phyloP scores from a whole-genome alignment of 108 stramenopile genomes.

The Chaetoceros muelleri region DNA sequence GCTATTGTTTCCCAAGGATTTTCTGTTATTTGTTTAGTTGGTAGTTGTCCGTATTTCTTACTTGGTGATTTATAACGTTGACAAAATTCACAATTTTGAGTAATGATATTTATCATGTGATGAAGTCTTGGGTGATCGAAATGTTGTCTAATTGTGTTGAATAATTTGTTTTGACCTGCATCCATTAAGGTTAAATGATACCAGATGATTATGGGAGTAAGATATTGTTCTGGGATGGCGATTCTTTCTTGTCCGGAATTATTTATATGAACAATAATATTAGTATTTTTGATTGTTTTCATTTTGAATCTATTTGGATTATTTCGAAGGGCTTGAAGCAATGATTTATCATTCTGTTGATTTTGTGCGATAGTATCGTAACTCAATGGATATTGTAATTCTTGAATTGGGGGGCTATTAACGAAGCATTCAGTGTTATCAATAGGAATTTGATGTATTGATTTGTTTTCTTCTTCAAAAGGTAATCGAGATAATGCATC shows the following conservation, averaged over 20 bases:
- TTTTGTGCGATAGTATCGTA: too few species aligned
- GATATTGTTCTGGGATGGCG: slow-evolving; percentile 11
- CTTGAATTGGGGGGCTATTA: too few species aligned
- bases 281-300: too few species aligned
- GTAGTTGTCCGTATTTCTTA: slow-evolving; percentile 16
- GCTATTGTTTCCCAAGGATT: slow-evolving; percentile 20
- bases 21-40: slow-evolving; percentile 4
- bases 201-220: slow-evolving; percentile 11
- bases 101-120: neutral
- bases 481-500: too few species aligned
- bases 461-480: too few species aligned
- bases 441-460: too few species aligned
- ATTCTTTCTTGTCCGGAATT: slow-evolving; percentile 4
- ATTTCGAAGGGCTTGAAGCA: too few species aligned
- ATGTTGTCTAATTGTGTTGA: slow-evolving; percentile 5
- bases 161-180: slow-evolving; percentile 7
- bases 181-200: slow-evolving; percentile 23
- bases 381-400: too few species aligned
- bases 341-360: too few species aligned
- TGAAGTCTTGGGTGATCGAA: slow-evolving; percentile 8
- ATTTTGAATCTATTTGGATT: too few species aligned
- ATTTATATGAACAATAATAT: too few species aligned
- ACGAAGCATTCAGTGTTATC: too few species aligned
- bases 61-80: slow-evolving; percentile 6
- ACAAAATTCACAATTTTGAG: slow-evolving; percentile 10